phyloP scores from a whole-genome alignment of 1,284 basidiomycete species.

The Apiotrichum laibachii region DNA sequence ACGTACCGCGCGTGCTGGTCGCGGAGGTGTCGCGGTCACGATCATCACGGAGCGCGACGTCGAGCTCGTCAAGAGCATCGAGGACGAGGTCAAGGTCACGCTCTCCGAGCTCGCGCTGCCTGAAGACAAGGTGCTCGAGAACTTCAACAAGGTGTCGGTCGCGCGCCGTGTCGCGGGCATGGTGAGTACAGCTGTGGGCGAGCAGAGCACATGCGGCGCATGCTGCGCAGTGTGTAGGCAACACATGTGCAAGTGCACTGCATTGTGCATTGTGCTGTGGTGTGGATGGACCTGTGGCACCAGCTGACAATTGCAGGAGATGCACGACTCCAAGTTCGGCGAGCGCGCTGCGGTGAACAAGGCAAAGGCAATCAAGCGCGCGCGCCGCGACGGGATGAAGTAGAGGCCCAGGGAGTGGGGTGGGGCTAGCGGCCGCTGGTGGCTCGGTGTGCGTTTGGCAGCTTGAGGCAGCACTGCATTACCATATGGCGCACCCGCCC shows the following conservation, averaged over 20 bases:
- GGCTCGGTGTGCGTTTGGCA: too few relatives aligned
- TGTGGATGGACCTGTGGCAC: too few relatives aligned
- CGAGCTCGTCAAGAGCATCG: constrained; percentile 76
- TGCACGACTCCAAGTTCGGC: constrained; percentile 89
- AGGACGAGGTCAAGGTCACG: constrained; percentile 65
- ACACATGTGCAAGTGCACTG: too few relatives aligned
- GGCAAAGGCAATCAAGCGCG: constrained; percentile 50
- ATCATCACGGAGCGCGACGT: constrained; percentile 94
- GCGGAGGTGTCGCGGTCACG: constrained; percentile 83
- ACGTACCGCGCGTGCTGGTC: constrained; percentile 90
- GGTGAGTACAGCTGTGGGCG: constrained; percentile 56
- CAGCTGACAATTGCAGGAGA: constrained; percentile 60
- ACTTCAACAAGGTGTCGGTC: constrained; percentile 81
- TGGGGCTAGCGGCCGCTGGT: not conserved
- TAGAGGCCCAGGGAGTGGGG: not conserved
- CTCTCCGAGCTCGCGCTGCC: constrained; percentile 70
- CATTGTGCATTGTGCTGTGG: too few relatives aligned
- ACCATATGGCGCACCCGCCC: too few relatives aligned
- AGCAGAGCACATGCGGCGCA: not conserved
- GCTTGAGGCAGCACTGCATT: too few relatives aligned
- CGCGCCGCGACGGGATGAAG: constrained; percentile 37
- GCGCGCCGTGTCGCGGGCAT: constrained; percentile 92
- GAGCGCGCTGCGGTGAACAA: constrained; percentile 64
- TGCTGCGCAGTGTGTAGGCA: too few relatives aligned
- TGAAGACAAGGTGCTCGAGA: constrained; percentile 79